These are phyloP conservation scores for Kodamaea hsintzibuensis DNA, from an alignment of 805 yeast species.

Conservation along the genomic window DNA sequence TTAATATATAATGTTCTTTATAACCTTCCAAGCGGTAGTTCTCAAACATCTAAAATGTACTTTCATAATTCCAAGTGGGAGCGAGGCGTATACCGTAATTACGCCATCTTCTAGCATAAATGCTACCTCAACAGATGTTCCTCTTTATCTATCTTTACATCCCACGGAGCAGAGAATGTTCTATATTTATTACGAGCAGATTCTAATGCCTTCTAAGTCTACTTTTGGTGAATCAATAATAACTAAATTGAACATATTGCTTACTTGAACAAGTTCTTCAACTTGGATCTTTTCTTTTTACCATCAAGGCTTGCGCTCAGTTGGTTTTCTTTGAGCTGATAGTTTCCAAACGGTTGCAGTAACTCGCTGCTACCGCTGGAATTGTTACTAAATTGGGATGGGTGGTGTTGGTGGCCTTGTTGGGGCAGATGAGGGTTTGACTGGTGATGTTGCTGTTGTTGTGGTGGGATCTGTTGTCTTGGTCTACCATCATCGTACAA, in stretches of 20 bases:
- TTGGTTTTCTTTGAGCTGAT: not conserved
- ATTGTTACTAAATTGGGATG: slow-evolving; percentile 14
- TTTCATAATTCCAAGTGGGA: too few species aligned
- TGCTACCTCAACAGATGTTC: too few species aligned
- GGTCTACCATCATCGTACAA: slow-evolving; percentile 37
- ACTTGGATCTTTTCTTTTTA: slow-evolving; percentile 46
- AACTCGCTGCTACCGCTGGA: slow-evolving; percentile 2
- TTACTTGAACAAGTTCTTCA: slow-evolving; percentile 45
- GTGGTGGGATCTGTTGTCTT: slow-evolving; percentile 13
- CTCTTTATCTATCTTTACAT: too few species aligned
- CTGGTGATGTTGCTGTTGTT: not conserved
- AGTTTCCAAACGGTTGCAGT: slow-evolving; percentile 2
- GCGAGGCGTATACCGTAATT: too few species aligned
- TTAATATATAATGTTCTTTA: too few species aligned
- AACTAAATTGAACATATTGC: not conserved
- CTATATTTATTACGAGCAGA: not conserved
- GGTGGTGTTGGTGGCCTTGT: slow-evolving; percentile 13
- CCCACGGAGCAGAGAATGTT: too few species aligned
- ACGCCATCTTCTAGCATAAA: too few species aligned
- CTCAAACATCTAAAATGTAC: too few species aligned
- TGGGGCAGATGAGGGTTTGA: not conserved
- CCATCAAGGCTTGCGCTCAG: slow-evolving; percentile 19
- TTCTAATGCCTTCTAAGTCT: not conserved
- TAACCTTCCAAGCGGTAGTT: too few species aligned
- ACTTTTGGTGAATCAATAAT: not conserved